These are phyloP conservation scores for Tylopilus sp. DNA, from an alignment of 1,284 basidiomycete species.

Conservation along the genomic window DNA sequence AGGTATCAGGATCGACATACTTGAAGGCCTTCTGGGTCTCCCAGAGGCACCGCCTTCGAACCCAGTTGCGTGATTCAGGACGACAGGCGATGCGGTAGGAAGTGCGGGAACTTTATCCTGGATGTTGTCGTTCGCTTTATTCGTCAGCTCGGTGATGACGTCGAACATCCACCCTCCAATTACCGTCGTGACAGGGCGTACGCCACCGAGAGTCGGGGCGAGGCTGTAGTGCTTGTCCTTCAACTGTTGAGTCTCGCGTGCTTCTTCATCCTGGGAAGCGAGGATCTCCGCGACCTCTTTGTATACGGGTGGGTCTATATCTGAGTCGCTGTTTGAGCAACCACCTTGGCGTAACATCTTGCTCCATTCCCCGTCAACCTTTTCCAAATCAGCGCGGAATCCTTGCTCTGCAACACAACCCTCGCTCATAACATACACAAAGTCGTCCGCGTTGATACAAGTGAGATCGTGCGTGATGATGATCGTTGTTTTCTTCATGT, in stretches of 20 bases:
- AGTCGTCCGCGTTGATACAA: conserved; percentile 76
- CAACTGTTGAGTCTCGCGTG: conserved; percentile 30
- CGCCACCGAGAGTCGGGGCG: conserved; percentile 22
- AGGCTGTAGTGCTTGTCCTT: conserved; percentile 27
- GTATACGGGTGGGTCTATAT: conserved; percentile 38
- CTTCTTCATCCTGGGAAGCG: conserved; percentile 36
- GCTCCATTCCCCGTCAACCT: conserved; percentile 47
- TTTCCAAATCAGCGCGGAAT: conserved; percentile 72
- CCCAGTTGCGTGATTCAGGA: conserved; percentile 4
- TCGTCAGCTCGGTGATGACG: conserved; percentile 63
- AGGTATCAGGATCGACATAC: conserved; percentile 32
- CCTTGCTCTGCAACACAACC: conserved; percentile 88
- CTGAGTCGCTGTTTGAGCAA: conserved; percentile 35
- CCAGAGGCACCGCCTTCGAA: conserved; percentile 22
- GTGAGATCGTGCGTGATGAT: conserved; percentile 96
- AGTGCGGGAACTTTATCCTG: conserved; percentile 7
- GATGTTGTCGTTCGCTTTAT: conserved; percentile 7
- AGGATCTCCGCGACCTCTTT: conserved; percentile 41
- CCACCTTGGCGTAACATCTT: conserved; percentile 51
- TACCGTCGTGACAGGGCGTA: conserved; percentile 33
- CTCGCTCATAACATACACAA: conserved; percentile 87
- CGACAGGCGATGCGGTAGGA: not conserved
- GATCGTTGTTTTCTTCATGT: conserved; percentile 80
- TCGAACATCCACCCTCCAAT: conserved; percentile 78
- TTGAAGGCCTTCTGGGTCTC: conserved; percentile 37